These are phyloP conservation scores for Tuctoria greenei DNA, from an alignment of 176 grass and related monocot genomes.

Conservation along the genomic window DNA sequence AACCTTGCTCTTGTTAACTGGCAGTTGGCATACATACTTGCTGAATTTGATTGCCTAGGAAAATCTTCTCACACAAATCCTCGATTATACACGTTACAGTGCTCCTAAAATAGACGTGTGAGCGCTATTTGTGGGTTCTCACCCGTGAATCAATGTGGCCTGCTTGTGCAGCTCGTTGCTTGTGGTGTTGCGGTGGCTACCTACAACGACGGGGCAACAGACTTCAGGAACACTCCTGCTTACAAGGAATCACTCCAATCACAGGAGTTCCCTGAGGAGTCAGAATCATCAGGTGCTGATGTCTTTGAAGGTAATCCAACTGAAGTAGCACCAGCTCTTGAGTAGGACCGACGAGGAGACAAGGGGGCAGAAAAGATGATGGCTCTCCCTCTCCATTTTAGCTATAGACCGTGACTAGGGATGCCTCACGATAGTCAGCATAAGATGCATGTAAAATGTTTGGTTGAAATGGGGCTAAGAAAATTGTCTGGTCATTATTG, in stretches of 20 bases:
- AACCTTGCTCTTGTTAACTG: not conserved
- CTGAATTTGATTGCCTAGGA: not conserved
- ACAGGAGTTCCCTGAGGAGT: conserved; percentile 76
- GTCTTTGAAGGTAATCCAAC: conserved; percentile 97
- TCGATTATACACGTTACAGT: not conserved
- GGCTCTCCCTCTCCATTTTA: conserved; percentile 28
- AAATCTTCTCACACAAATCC: not conserved
- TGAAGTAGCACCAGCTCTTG: conserved; percentile 78
- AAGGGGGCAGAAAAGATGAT: not conserved
- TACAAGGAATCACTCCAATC: conserved; percentile 77
- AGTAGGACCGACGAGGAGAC: conserved; percentile 44
- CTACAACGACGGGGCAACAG: conserved; percentile 86
- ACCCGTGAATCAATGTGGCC: not conserved
- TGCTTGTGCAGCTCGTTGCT: conserved; percentile 72
- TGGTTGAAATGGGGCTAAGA: conserved; percentile 26
- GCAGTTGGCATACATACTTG: not conserved
- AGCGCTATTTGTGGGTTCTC: not conserved
- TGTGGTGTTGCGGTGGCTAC: conserved; percentile 83
- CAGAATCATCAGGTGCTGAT: conserved; percentile 76
- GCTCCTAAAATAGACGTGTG: not conserved
- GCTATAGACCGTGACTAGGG: conserved; percentile 12
- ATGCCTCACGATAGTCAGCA: not conserved
- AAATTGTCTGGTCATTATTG: conserved; percentile 7
- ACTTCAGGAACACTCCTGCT: conserved; percentile 79
- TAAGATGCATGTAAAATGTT: conserved; percentile 30